Evolutionary conservation across 2,329 filamentous ascomycete genomes (phyloP), one percentile per base, ranked within the genome.

Genomic region (Neonectria coccinea): DNA sequence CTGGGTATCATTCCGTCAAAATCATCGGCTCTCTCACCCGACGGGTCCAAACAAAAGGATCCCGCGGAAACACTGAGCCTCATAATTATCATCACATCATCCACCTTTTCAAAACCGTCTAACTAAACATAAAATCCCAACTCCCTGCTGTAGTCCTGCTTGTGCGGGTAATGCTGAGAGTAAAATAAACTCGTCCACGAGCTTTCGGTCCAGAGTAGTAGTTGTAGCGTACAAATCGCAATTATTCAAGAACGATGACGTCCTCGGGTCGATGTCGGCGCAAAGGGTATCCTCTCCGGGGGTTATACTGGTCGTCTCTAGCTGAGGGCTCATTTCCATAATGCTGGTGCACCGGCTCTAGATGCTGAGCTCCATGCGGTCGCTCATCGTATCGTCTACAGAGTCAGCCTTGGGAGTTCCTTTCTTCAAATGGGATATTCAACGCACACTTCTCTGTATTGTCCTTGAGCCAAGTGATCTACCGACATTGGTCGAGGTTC

Each of bases 221-320:
- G 2, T 56, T 31, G 2, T 22, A 18, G 41, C 44, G 53, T 11
- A 29, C 41, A 45, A 29, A 56, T 60, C 31, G n/a, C 33, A 33
- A 41, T 76, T 57, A 78, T 45, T 78, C 76, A 42, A 78, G 73
- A 42, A 78, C 74, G 65, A 78, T 75, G 42, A 78, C 69, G 41
- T 77, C 66, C 31, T 75, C 75, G 11, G 67, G 68, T 53, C 65
- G 69, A 27, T 66, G 70, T 14, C 68, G 66, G 55, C 70, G 71
- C 11, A 73, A 48, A 33, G 65, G 64, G 25, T 68, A 65, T 11
- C 65, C 65, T 53, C 62, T 67, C 39, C 65, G 61, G n/a, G 57
- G 56, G 10, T 70, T 65, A 51, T 66, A 66, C 42, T 62, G 60
- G 16, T 62, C 52, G 22, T 70, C 53, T 48, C 41, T 59, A 36